Percentiles rank a stretch among this genome's conserved stretches.
These are phyloP conservation scores for Talaromyces nanjingensis DNA, from an alignment of 495 filamentous ascomycete genomes.

Conservation along the genomic window DNA sequence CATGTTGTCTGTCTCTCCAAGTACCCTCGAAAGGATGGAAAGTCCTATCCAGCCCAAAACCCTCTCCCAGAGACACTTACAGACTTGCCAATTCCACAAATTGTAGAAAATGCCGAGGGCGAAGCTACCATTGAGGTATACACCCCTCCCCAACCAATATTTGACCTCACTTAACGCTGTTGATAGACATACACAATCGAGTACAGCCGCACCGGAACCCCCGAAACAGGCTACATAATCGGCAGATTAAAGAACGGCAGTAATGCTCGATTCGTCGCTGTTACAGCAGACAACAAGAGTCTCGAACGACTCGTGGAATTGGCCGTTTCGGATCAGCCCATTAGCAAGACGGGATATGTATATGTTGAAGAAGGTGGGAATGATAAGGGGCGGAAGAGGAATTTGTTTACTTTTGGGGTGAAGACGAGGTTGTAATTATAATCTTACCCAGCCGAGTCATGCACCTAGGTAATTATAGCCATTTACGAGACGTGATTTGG, in stretches of 20 bases:
- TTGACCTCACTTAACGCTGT: background rate
- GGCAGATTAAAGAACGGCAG: slow-evolving; percentile 33
- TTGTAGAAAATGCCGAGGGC: slow-evolving; percentile 33
- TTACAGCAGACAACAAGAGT: slow-evolving; percentile 35
- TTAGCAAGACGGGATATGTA: slow-evolving; percentile 34
- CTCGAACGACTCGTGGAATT: slow-evolving; percentile 16
- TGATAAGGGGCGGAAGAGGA: slow-evolving; percentile 13
- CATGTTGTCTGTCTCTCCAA: slow-evolving; percentile 43
- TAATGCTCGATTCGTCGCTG: slow-evolving; percentile 43
- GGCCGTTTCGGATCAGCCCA: slow-evolving; percentile 23
- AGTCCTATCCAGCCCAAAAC: slow-evolving; percentile 33
- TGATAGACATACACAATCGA: slow-evolving; percentile 49
- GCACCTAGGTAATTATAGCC: too few species aligned
- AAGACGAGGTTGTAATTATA: background rate
- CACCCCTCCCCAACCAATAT: background rate
- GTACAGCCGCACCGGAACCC: slow-evolving; percentile 39
- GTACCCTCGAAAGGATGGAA: slow-evolving; percentile 24
- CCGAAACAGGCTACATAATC: slow-evolving; percentile 35
- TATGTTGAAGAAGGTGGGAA: slow-evolving; percentile 16
- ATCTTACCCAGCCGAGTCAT: background rate
- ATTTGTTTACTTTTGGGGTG: slow-evolving; percentile 32
- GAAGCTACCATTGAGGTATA: slow-evolving; percentile 43
- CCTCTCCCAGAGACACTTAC: slow-evolving; percentile 21
- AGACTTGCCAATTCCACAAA: slow-evolving; percentile 20
- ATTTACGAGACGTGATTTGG: too few species aligned